phyloP scores from a whole-genome alignment of 129 eudicot genomes.

The Saussurea involucrata region DNA sequence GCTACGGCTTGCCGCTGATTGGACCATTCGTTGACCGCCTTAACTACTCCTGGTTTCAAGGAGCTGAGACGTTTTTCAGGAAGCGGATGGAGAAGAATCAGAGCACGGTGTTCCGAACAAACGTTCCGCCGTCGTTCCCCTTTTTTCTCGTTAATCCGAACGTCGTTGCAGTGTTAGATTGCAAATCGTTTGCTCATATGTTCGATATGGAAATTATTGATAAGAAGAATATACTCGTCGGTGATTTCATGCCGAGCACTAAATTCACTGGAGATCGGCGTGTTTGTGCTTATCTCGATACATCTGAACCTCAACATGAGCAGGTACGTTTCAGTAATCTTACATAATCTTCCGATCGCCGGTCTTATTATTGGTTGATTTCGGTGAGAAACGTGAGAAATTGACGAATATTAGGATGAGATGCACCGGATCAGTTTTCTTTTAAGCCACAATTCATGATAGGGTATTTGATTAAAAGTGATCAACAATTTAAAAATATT shows the following conservation, averaged over 20 bases:
- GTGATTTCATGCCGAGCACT: conserved; percentile 60
- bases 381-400: too few relatives aligned
- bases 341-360: not conserved
- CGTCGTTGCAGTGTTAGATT: conserved; percentile 56
- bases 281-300: conserved; percentile 54
- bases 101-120: conserved; percentile 63
- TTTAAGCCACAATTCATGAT: too few relatives aligned
- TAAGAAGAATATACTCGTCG: conserved; percentile 50
- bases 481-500: too few relatives aligned
- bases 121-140: conserved; percentile 70
- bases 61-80: conserved; percentile 39
- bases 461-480: too few relatives aligned
- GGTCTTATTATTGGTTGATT: conserved; percentile 2
- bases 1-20: conserved; percentile 46
- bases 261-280: conserved; percentile 55
- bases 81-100: conserved; percentile 41
- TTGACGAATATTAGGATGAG: too few relatives aligned
- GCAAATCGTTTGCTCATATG: conserved; percentile 44
- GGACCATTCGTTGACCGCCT: conserved; percentile 53
- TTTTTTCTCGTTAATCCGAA: conserved; percentile 44
- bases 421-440: too few relatives aligned
- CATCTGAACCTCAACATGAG: conserved; percentile 56
- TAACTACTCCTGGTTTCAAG: conserved; percentile 53
- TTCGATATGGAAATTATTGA: conserved; percentile 62
- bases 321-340: conserved; percentile 12